phyloP scores from a whole-genome alignment of 495 filamentous ascomycete species.

The Hypoxylon cercidicola region DNA sequence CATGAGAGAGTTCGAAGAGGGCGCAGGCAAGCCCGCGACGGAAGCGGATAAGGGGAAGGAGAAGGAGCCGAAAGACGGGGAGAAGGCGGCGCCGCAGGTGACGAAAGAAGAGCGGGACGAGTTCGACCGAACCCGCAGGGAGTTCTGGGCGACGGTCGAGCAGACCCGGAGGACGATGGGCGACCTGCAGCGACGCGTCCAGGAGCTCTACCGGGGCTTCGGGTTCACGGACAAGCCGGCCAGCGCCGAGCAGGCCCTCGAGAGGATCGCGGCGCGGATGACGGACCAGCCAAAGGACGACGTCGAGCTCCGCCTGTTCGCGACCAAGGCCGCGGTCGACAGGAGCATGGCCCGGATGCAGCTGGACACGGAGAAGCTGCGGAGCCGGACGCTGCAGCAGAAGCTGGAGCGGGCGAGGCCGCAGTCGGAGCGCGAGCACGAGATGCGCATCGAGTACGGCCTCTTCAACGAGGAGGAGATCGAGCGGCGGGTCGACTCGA shows the following conservation, averaged over 20 bases:
- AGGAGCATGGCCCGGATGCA: too few relatives aligned
- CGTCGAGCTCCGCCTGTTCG: background rate
- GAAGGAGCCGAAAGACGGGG: too few relatives aligned
- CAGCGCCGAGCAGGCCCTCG: background rate
- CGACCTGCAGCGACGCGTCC: conserved; percentile 12
- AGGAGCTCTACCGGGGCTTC: conserved; percentile 1
- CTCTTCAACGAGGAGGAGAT: conserved; percentile 4
- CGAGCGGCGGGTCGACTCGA: background rate
- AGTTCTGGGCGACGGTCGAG: conserved; percentile 25
- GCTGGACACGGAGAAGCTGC: background rate
- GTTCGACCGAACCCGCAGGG: background rate
- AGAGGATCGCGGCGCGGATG: background rate
- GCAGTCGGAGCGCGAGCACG: background rate
- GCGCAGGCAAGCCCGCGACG: background rate
- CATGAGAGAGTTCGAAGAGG: background rate
- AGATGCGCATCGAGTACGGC: background rate
- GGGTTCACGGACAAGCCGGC: background rate
- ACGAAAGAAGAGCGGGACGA: too few relatives aligned
- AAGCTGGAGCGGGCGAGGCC: background rate
- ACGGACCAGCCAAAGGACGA: background rate
- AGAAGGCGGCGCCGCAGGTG: too few relatives aligned
- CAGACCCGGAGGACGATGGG: conserved; percentile 2
- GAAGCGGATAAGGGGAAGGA: background rate
- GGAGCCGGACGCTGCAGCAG: background rate
- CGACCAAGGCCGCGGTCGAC: background rate